phyloP scores from a whole-genome alignment of 176 grass and related monocot species.

The Phoenix roebelenii region DNA sequence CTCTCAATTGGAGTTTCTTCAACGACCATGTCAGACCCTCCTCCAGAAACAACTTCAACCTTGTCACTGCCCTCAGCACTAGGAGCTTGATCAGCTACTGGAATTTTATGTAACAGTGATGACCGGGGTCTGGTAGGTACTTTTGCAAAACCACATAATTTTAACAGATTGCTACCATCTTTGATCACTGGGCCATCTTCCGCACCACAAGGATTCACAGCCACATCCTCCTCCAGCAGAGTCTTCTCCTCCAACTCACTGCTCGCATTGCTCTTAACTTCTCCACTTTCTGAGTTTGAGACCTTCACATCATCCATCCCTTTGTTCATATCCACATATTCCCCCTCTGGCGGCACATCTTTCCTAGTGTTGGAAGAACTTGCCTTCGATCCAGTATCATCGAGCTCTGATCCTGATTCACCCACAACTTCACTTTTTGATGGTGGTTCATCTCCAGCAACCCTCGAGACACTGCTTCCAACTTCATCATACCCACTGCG shows the following conservation, averaged over 20 bases:
- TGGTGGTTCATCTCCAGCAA: slow-evolving; percentile 35
- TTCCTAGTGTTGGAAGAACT: slow-evolving; percentile 48
- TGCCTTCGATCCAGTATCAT: slow-evolving; percentile 77
- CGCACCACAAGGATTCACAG: slow-evolving; percentile 18
- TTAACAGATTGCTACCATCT: slow-evolving; percentile 28
- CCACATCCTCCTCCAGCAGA: slow-evolving; percentile 17
- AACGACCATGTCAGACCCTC: slow-evolving; percentile 18
- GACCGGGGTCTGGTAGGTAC: slow-evolving; percentile 54
- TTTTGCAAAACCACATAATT: slow-evolving; percentile 44
- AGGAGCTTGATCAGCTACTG: slow-evolving; percentile 12
- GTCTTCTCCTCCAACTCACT: slow-evolving; percentile 21
- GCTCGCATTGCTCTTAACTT: slow-evolving; percentile 14
- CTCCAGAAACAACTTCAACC: slow-evolving; percentile 27
- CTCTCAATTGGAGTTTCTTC: slow-evolving; percentile 25
- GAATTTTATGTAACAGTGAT: slow-evolving; percentile 39
- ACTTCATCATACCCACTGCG: slow-evolving; percentile 45
- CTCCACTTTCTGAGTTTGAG: slow-evolving; percentile 30
- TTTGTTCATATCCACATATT: slow-evolving; percentile 26
- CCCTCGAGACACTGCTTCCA: slow-evolving; percentile 62
- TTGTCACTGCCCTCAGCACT: slow-evolving; percentile 18
- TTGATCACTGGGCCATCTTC: slow-evolving; percentile 16
- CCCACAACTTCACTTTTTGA: slow-evolving; percentile 41
- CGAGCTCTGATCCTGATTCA: slow-evolving; percentile 55
- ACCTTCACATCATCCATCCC: slow-evolving; percentile 34
- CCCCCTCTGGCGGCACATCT: slow-evolving; percentile 18